A percentile compares a stretch with the other conserved stretches of the same genome.
These are phyloP conservation scores for Pythium dissimile DNA, from an alignment of 352 stramenopile species.

Conservation along the genomic window DNA sequence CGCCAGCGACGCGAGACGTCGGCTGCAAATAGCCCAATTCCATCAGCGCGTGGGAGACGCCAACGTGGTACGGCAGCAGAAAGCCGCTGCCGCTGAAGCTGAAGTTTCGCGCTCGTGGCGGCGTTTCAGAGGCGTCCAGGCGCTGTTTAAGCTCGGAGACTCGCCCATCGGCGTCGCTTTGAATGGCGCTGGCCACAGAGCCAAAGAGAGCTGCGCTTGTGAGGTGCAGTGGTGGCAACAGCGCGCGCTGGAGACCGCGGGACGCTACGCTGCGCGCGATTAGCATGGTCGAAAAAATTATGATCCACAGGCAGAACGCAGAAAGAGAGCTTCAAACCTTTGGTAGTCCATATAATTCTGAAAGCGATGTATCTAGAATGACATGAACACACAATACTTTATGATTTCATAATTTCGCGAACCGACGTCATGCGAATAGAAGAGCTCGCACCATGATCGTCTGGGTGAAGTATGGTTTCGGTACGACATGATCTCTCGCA, in stretches of 20 bases:
- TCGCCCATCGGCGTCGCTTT: constrained; percentile 46
- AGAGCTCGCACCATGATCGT: constrained; percentile 45
- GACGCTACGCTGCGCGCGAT: neutral
- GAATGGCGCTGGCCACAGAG: constrained; percentile 32
- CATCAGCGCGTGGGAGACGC: constrained; percentile 55
- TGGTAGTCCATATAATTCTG: no score
- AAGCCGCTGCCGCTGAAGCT: constrained; percentile 81
- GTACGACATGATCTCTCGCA: constrained; percentile 26
- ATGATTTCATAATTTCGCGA: constrained; percentile 8
- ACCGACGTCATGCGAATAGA: constrained; percentile 1
- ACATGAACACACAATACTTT: no score
- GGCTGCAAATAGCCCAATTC: constrained; percentile 42
- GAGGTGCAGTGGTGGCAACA: neutral
- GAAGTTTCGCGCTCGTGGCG: constrained; percentile 37
- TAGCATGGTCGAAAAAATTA: neutral
- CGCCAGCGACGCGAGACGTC: constrained; percentile 59
- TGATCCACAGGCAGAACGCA: no score
- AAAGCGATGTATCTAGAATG: no score
- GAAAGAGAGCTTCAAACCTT: no score
- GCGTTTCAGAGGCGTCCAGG: constrained; percentile 24
- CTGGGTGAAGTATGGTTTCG: constrained; percentile 83
- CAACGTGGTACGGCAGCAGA: constrained; percentile 77
- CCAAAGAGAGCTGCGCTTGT: constrained; percentile 19
- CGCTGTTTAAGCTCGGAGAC: constrained; percentile 59
- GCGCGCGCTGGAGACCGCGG: neutral